phyloP scores from a whole-genome alignment of 2,329 filamentous ascomycete genomes.

The Arthrobotrys megalospora region DNA sequence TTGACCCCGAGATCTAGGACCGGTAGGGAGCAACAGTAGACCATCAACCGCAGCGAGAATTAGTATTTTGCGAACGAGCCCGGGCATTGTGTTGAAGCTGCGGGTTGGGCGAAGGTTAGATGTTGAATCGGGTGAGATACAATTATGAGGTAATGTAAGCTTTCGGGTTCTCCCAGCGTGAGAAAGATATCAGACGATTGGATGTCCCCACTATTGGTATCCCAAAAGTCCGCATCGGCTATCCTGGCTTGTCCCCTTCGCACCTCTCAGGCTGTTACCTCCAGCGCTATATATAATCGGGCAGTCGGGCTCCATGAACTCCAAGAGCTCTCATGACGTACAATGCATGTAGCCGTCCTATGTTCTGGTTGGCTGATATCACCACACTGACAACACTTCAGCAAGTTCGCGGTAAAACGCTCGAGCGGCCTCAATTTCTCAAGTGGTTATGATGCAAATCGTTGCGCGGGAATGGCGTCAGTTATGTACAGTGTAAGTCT shows the following conservation, averaged over 20 bases:
- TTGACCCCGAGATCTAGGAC: slow-evolving; percentile 68
- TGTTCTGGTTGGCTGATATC: slow-evolving; percentile 44
- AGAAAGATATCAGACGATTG: slow-evolving; percentile 23
- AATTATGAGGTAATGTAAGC: slow-evolving; percentile 26
- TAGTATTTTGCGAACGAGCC: slow-evolving; percentile 82
- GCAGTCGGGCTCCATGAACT: slow-evolving; percentile 24
- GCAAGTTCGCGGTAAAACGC: not conserved
- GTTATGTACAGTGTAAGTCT: slow-evolving; percentile 3
- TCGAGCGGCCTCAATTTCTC: too few relatives aligned
- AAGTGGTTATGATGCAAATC: not conserved
- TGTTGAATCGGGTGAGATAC: slow-evolving; percentile 56
- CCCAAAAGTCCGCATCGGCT: slow-evolving; percentile 49
- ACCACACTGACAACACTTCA: slow-evolving; percentile 30
- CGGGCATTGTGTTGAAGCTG: slow-evolving; percentile 74
- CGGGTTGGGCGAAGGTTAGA: slow-evolving; percentile 54
- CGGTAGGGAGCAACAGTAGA: slow-evolving; percentile 81
- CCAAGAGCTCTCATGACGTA: slow-evolving; percentile 60
- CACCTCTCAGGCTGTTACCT: slow-evolving; percentile 7
- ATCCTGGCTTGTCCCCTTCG: slow-evolving; percentile 35
- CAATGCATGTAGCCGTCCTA: slow-evolving; percentile 51
- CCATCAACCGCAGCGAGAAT: slow-evolving; percentile 87
- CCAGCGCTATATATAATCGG: slow-evolving; percentile 43
- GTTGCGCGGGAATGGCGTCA: not conserved
- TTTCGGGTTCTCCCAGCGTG: slow-evolving; percentile 16
- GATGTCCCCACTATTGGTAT: slow-evolving; percentile 27